phyloP scores from a whole-genome alignment of 345 rosid species.

The Rhizophora apiculata region DNA sequence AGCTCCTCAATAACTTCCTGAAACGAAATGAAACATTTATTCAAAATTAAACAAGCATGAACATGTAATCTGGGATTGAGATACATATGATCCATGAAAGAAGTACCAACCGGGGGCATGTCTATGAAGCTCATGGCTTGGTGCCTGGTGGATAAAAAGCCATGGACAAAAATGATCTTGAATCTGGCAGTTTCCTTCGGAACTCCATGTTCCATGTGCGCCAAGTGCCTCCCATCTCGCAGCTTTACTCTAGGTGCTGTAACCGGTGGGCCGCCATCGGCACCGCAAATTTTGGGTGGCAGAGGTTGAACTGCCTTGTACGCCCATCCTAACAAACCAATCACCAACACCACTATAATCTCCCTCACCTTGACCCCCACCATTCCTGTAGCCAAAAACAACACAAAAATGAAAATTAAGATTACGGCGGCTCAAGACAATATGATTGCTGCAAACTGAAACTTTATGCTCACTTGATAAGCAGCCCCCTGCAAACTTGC shows the following conservation, averaged over 20 bases:
- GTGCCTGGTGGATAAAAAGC: slow-evolving; percentile 17
- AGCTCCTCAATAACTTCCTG: slow-evolving; percentile 49
- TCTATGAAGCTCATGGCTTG: not conserved
- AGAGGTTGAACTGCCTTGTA: slow-evolving; percentile 18
- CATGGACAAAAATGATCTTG: slow-evolving; percentile 24
- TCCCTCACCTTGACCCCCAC: too few species aligned
- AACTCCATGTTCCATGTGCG: slow-evolving; percentile 22
- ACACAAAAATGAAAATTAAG: too few species aligned
- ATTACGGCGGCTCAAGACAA: too few species aligned
- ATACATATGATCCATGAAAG: not conserved
- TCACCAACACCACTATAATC: not conserved
- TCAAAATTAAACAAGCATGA: too few species aligned
- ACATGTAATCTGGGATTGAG: too few species aligned
- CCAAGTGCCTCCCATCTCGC: slow-evolving; percentile 26
- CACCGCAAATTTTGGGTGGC: slow-evolving; percentile 22
- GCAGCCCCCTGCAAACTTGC: too few species aligned
- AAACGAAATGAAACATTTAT: not conserved
- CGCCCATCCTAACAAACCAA: slow-evolving; percentile 5
- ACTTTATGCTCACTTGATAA: too few species aligned
- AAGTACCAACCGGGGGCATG: slow-evolving; percentile 6
- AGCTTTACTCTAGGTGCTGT: slow-evolving; percentile 25
- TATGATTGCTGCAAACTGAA: too few species aligned
- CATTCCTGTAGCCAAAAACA: too few species aligned
- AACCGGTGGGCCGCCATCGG: slow-evolving; percentile 18
- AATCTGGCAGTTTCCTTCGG: slow-evolving; percentile 18